Evolutionary conservation across 495 filamentous ascomycete species (phyloP).

Genomic region (Cryomyces minteri): DNA sequence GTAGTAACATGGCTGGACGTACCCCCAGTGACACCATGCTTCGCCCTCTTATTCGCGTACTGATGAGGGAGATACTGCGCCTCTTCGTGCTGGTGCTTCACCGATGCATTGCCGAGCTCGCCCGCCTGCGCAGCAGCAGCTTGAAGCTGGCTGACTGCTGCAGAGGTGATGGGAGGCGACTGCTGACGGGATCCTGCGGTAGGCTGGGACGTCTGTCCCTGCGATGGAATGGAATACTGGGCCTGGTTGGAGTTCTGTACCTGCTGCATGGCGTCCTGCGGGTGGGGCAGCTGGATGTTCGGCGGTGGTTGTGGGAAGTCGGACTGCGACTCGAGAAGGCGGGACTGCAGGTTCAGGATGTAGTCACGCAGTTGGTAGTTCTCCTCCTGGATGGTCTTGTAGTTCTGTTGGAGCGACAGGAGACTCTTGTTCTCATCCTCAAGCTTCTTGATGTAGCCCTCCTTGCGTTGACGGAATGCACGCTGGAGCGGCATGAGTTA

Average conservation of each 20-base stretch:
- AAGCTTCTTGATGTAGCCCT: slow-evolving; percentile 91
- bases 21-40: too few species aligned
- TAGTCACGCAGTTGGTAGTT: slow-evolving; percentile 86
- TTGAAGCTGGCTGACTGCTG: slow-evolving; percentile 8
- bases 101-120: background rate
- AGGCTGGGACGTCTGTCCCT: background rate
- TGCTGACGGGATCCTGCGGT: background rate
- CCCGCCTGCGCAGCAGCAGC: slow-evolving; percentile 9
- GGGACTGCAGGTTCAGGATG: slow-evolving; percentile 72
- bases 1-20: too few species aligned
- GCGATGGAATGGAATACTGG: background rate
- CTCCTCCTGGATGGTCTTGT: slow-evolving; percentile 60
- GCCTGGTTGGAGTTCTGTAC: background rate
- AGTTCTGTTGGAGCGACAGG: slow-evolving; percentile 46
- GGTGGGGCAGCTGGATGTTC: slow-evolving; percentile 22
- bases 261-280: background rate
- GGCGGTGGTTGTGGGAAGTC: slow-evolving; percentile 69
- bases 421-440: slow-evolving; percentile 77
- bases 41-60: too few species aligned
- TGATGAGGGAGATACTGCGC: too few species aligned
- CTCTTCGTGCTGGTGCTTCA: too few species aligned
- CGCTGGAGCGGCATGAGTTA: slow-evolving; percentile 34
- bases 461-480: slow-evolving; percentile 93
- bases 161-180: background rate
- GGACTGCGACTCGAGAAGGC: slow-evolving; percentile 66